Conservation (phyloP, 2,329 filamentous ascomycete genomes). For the Coniella vitis region DNA sequence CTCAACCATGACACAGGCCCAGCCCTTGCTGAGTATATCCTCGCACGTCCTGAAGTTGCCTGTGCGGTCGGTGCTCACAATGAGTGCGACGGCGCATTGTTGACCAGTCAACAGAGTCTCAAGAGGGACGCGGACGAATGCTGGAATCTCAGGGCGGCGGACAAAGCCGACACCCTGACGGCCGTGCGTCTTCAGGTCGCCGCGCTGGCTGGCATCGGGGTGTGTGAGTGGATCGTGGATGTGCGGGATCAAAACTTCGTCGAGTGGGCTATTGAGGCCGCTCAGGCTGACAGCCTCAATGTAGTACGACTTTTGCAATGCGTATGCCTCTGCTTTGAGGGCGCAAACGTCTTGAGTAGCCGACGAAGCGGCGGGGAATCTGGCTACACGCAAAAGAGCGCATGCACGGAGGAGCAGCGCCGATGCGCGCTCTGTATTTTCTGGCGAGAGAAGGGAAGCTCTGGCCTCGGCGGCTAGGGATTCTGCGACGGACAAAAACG, state of each 20-base stretch:
- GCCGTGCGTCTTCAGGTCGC: neutral
- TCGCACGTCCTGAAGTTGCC: conserved; percentile 55
- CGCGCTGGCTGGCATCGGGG: neutral
- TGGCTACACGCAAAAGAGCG: conserved; percentile 63
- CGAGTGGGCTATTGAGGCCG: conserved; percentile 41
- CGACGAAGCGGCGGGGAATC: conserved; percentile 46
- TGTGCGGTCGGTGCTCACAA: conserved; percentile 56
- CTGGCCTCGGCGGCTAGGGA: conserved; percentile 44
- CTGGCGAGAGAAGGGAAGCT: conserved; percentile 39
- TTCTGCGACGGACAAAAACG: conserved; percentile 56
- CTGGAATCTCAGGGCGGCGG: conserved; percentile 40
- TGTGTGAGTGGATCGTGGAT: conserved; percentile 20
- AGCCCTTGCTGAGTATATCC: conserved; percentile 56
- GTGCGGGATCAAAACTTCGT: conserved; percentile 58
- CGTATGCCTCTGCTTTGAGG: conserved; percentile 56
- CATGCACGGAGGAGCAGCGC: conserved; percentile 58
- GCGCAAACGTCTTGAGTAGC: conserved; percentile 25
- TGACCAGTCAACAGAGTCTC: conserved; percentile 21
- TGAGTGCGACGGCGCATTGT: conserved; percentile 41
- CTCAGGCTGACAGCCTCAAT: conserved; percentile 48
- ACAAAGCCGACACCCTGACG: neutral
- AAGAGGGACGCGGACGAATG: conserved; percentile 56
- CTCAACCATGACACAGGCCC: conserved; percentile 56
- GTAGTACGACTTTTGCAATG: conserved; percentile 57
- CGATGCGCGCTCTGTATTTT: conserved; percentile 46